A percentile compares a stretch with the other conserved stretches of the same genome.
phyloP scores from a whole-genome alignment of 2,329 filamentous ascomycete species.

The Coniochaeta sp. region DNA sequence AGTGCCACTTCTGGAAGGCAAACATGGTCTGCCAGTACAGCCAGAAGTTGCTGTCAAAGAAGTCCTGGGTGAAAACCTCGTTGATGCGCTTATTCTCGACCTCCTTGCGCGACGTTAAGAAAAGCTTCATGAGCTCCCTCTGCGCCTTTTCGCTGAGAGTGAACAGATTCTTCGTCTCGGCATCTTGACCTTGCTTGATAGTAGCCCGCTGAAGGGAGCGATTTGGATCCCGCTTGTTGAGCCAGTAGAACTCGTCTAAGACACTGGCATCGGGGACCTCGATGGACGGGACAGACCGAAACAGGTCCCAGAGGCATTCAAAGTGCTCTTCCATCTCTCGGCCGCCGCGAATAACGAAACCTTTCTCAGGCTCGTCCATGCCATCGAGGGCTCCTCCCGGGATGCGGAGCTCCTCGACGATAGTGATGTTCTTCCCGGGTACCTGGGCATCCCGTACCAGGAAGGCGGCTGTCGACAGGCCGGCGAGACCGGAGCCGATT shows the following conservation, averaged over 20 bases:
- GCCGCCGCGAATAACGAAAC: constrained; percentile 26
- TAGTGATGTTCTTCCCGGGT: constrained; percentile 22
- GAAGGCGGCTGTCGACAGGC: constrained; percentile 25
- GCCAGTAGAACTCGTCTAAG: constrained; percentile 22
- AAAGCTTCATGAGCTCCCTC: constrained; percentile 21
- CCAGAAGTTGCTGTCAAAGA: constrained; percentile 28
- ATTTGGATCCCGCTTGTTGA: constrained; percentile 18
- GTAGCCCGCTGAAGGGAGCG: constrained; percentile 19
- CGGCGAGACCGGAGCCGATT: constrained; percentile 25
- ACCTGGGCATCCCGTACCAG: constrained; percentile 25
- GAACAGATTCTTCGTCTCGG: constrained; percentile 15
- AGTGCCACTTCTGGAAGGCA: constrained; percentile 27
- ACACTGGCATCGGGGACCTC: constrained; percentile 18
- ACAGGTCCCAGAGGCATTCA: constrained; percentile 22
- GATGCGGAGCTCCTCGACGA: constrained; percentile 21
- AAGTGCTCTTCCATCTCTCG: constrained; percentile 25
- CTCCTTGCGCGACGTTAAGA: constrained; percentile 19
- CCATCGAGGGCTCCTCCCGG: constrained; percentile 22
- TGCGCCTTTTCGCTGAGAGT: constrained; percentile 19
- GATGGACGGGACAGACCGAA: constrained; percentile 20
- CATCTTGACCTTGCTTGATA: constrained; percentile 18
- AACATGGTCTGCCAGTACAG: constrained; percentile 26
- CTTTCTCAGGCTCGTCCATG: constrained; percentile 19
- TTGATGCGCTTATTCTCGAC: constrained; percentile 20
- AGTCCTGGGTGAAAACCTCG: constrained; percentile 17